A percentile compares a stretch with the other conserved stretches of the same genome.
These are phyloP conservation scores for Conidiobolus coronatus DNA, from an alignment of 371 early-diverging fungal species.

Conservation along the genomic window DNA sequence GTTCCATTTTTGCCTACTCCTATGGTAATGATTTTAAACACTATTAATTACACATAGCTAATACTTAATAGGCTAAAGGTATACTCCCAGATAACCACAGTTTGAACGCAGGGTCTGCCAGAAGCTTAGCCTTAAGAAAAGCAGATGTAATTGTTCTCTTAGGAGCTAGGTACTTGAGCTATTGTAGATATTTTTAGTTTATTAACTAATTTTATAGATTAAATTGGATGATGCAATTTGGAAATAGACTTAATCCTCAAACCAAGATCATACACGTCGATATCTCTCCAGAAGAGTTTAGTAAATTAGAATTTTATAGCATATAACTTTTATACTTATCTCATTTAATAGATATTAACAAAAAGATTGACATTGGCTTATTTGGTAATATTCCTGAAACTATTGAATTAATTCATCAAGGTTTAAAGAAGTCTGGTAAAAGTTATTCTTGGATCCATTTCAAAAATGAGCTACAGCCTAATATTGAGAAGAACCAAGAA, in stretches of 20 bases:
- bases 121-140: constrained; percentile 32
- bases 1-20: constrained; percentile 59
- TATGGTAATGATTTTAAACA: constrained; percentile 16
- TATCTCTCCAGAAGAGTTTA: constrained; percentile 36
- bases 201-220: constrained; percentile 11
- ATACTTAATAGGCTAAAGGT: constrained; percentile 28
- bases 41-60: background rate
- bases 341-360: constrained; percentile 10
- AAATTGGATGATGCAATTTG: constrained; percentile 68
- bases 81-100: constrained; percentile 35
- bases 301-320: constrained; percentile 11
- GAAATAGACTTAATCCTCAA: constrained; percentile 22
- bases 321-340: background rate
- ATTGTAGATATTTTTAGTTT: background rate
- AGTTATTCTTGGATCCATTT: too few species aligned
- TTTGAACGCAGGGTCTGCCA: constrained; percentile 40
- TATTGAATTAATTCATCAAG: background rate
- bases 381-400: constrained; percentile 33
- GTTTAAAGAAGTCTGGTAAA: background rate
- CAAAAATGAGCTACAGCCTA: too few species aligned
- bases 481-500: too few species aligned
- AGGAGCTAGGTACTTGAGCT: constrained; percentile 24
- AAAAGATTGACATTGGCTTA: constrained; percentile 21
- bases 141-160: constrained; percentile 49
- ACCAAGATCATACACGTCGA: constrained; percentile 51